A percentile compares a stretch with the other conserved stretches of the same genome.
phyloP scores from a whole-genome alignment of 768 basidiomycete genomes.

The Cystoderma amianthinum region DNA sequence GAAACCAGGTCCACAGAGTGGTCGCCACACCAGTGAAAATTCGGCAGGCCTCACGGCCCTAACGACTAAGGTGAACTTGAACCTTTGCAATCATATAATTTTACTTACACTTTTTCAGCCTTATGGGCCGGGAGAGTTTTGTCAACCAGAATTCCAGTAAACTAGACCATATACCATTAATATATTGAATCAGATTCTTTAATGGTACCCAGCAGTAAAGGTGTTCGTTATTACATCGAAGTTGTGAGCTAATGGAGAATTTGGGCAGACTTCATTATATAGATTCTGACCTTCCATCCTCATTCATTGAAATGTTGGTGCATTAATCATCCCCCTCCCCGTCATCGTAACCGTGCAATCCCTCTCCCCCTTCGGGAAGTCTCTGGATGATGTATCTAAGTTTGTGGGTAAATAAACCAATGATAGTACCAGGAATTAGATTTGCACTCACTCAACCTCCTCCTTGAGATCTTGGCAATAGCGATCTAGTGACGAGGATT shows the following conservation, averaged over 20 bases:
- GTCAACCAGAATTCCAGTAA: constrained; percentile 79
- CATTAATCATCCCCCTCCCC: constrained; percentile 75
- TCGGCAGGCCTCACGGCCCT: constrained; percentile 84
- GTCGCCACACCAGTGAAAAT: constrained; percentile 86
- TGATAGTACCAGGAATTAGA: constrained; percentile 1
- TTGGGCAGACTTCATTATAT: constrained; percentile 8
- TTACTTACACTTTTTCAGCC: constrained; percentile 45
- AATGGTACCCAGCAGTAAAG: too few species aligned
- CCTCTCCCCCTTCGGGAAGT: constrained; percentile 70
- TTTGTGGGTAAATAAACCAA: constrained; percentile 7
- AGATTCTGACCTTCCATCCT: too few species aligned
- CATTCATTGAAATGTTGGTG: background rate
- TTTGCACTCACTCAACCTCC: constrained; percentile 67
- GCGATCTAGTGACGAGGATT: constrained; percentile 42
- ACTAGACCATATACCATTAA: too few species aligned
- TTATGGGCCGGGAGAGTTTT: constrained; percentile 90
- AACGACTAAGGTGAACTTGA: constrained; percentile 57
- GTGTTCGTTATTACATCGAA: too few species aligned
- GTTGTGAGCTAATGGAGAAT: too few species aligned
- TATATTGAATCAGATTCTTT: too few species aligned
- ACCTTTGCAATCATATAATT: background rate
- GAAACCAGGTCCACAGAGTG: constrained; percentile 90
- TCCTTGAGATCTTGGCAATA: constrained; percentile 85
- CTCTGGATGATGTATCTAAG: constrained; percentile 68
- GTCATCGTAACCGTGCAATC: constrained; percentile 67